These are phyloP conservation scores for Filobasidium uniguttulatum DNA, from an alignment of 1,284 basidiomycete species.

Conservation along the genomic window DNA sequence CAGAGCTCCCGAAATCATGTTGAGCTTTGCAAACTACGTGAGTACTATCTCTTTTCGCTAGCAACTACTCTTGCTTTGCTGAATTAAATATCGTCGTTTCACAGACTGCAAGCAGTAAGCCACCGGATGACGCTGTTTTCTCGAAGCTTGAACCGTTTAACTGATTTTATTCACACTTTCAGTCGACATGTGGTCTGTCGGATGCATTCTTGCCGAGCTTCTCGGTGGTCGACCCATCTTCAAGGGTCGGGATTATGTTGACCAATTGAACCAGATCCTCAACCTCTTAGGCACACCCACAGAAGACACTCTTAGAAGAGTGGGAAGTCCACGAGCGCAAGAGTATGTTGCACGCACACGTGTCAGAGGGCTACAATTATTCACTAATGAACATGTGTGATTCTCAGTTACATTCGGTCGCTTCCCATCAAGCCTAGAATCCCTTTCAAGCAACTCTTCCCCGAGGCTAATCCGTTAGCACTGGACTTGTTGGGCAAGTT, in stretches of 20 bases:
- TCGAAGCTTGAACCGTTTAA: background rate
- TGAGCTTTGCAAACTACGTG: conserved; percentile 90
- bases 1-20: conserved; percentile 91
- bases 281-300: conserved; percentile 95
- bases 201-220: conserved; percentile 93
- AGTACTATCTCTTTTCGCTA: conserved; percentile 28
- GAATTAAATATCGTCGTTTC: background rate
- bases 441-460: conserved; percentile 80
- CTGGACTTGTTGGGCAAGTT: conserved; percentile 84
- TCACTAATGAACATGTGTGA: too few relatives aligned
- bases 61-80: too few relatives aligned
- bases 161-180: conserved; percentile 20
- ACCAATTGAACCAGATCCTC: conserved; percentile 96
- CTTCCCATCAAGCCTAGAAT: conserved; percentile 92
- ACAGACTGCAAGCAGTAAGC: conserved; percentile 41
- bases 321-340: conserved; percentile 72
- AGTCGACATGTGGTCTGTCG: conserved; percentile 96
- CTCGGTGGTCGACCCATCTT: conserved; percentile 95
- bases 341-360: conserved; percentile 27
- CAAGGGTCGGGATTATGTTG: conserved; percentile 96
- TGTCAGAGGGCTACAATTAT: background rate
- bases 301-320: conserved; percentile 86
- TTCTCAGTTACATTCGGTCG: conserved; percentile 68
- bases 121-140: too few relatives aligned
- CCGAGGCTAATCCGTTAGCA: conserved; percentile 80